Base-by-base conservation (phyloP, 306 rosid species). In the Cucurbita maxima region DNA sequence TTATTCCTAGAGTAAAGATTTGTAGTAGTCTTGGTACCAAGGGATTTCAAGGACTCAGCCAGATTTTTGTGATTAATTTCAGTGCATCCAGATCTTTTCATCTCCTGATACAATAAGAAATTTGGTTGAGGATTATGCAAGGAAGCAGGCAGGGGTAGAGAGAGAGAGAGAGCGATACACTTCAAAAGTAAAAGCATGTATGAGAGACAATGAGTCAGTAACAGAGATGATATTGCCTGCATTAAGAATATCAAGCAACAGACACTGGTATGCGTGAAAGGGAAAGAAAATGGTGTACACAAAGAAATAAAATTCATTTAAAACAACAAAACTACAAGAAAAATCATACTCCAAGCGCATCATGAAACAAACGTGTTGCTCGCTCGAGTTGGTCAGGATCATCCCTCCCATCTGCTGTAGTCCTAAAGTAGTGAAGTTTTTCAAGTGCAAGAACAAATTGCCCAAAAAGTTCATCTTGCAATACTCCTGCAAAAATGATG, bases 401-500 rank as follows among this genome's bases (percentile, higher is more conserved):
- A 76, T 93, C 98, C 72, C 74, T 80, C 64, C 94, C 98, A 79
- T 88, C 92, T 78, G 79, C 76, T 75, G 80, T 80, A 69, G 84
- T 76, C 89, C 78, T 71, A 62, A 90, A 89, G 76, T 71, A 93
- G 64, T 70, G 76, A 77, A 48, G 84, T 77, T 79, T 87, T 87
- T 90, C 98, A 62, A 93, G 86, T 10, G 96, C 94, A 55, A 90
- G 81, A 84, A 93, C 85, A 81, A 90, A 88, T 81, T 81, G 85
- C 44, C 87, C 96, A 68, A 87, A 85, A 50, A 93, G 92, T 77
- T 87, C 97, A 79, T 93, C 98, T 86, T 76, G 88, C 40, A 96
- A 80, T n/a, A 66, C 84, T 77, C 90, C 90, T 81, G 82, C 77
- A 67, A 82, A 58, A 70, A 75, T 73, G 71, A 78, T 44, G 74